Conservation (phyloP, 805 yeast genomes). For the Zygosaccharomyces bailii region DNA sequence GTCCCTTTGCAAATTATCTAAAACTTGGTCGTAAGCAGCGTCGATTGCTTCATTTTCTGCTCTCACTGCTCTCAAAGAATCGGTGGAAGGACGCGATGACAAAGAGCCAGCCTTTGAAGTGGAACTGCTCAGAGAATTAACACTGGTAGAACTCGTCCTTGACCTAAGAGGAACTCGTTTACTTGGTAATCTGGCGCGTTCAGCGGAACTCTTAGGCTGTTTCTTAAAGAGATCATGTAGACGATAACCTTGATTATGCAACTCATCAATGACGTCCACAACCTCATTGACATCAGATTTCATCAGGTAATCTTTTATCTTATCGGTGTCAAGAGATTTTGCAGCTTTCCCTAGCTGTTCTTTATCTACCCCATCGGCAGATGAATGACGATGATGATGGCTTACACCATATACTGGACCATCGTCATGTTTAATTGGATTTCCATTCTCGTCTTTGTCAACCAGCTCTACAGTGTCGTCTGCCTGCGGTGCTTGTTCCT, state of each 20-base stretch:
- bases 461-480: conserved; percentile 34
- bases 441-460: conserved; percentile 31
- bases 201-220: conserved; percentile 13
- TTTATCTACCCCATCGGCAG: conserved; percentile 18
- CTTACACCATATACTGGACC: conserved; percentile 17
- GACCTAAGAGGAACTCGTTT: conserved; percentile 6
- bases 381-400: conserved; percentile 2
- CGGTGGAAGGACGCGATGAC: conserved; percentile 1
- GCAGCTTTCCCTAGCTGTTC: conserved; percentile 30
- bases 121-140: neutral
- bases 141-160: neutral
- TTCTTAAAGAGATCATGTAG: conserved; percentile 38
- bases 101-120: neutral
- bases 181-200: conserved; percentile 9
- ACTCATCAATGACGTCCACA: conserved; percentile 37
- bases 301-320: conserved; percentile 36
- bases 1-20: conserved; percentile 39
- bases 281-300: conserved; percentile 41
- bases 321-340: conserved; percentile 36
- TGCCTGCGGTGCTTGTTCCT: conserved; percentile 26
- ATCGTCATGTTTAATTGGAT: conserved; percentile 24
- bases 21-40: conserved; percentile 41
- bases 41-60: conserved; percentile 33
- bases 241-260: conserved; percentile 42
- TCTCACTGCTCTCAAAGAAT: conserved; percentile 8